These are phyloP conservation scores for Metschnikowia henanensis DNA, from an alignment of 805 yeast genomes.

Conservation along the genomic window DNA sequence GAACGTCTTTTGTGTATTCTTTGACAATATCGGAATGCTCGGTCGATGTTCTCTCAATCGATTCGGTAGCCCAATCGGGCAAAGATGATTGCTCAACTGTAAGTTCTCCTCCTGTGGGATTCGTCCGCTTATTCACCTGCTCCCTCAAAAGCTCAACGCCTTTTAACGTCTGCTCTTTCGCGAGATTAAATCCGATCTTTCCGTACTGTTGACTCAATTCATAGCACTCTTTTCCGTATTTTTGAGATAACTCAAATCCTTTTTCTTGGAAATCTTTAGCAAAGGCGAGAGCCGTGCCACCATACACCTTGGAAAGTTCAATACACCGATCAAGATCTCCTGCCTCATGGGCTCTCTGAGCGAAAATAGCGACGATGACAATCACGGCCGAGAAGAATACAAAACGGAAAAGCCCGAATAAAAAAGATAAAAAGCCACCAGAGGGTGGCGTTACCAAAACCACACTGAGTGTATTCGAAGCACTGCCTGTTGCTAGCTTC, in stretches of 20 bases:
- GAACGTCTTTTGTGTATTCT: slow-evolving; percentile 11
- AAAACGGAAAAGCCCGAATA: slow-evolving; percentile 35
- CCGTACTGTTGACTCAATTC: slow-evolving; percentile 25
- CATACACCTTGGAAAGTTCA: slow-evolving; percentile 22
- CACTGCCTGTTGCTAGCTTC: slow-evolving; percentile 70
- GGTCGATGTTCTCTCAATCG: slow-evolving; percentile 7
- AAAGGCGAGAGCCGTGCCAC: slow-evolving; percentile 13
- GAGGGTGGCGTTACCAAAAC: slow-evolving; percentile 12
- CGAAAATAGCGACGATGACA: slow-evolving; percentile 29
- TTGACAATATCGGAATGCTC: slow-evolving; percentile 10
- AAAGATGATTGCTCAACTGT: background rate
- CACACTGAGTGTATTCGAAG: slow-evolving; percentile 73
- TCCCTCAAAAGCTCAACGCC: slow-evolving; percentile 29
- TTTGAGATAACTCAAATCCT: slow-evolving; percentile 16
- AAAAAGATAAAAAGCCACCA: slow-evolving; percentile 27
- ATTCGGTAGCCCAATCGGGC: slow-evolving; percentile 8
- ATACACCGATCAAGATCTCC: slow-evolving; percentile 33
- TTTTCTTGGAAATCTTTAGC: slow-evolving; percentile 16
- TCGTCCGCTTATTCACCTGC: slow-evolving; percentile 25
- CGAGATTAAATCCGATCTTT: slow-evolving; percentile 18
- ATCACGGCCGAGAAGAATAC: slow-evolving; percentile 33
- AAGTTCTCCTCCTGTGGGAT: slow-evolving; percentile 21
- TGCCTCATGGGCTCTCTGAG: slow-evolving; percentile 35
- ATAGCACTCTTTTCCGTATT: slow-evolving; percentile 20
- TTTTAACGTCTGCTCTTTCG: slow-evolving; percentile 13